Base-by-base conservation (phyloP, 495 filamentous ascomycete species). In the Xylaria cubensis region DNA sequence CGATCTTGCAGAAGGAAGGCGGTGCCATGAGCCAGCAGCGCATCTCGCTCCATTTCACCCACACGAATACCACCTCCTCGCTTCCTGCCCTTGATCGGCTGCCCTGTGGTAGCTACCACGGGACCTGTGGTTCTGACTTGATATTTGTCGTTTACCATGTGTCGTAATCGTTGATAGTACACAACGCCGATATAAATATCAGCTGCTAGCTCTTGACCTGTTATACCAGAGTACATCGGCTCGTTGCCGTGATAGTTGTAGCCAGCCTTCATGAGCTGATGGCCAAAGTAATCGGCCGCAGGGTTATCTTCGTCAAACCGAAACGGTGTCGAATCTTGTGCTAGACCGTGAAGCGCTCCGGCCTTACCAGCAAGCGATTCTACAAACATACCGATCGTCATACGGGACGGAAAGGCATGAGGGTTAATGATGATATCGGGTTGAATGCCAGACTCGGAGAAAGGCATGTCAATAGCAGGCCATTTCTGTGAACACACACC, bases 81-180 rank as follows among this genome's bases (percentile, higher is more conserved):
- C 77, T 94, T 94, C 77, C 95, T 87, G 70, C 96, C 96, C 85
- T 99, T 97, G 84, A 98, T 94, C 34, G 96, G 96, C 80, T 99
- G 96, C 42, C 97, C 96, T 9, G 95, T 98, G 32, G 97, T 87
- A 29, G 89, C 85, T 65, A 93, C 94, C 58, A 98, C 92, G 41
- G 93, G 94, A 44, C 96, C 96, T 0, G 96, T 99, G 3, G 96
- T 98, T 79, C 96, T 90, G 70, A 98, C 96, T 82, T 99, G 96
- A 88, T 94, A 99, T 82, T 99, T 99, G 81, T 99, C 96, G 86
- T 97, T 97, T 26, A 99, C 96, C 96, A 99, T 99, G 89, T 99
- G 96, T 78, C 96, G 88, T 64, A 99, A 86, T 78, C 96, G 91
- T 80, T 99, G 96, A 87, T 99, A 99, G 86, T 97, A 97, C 70